Conservation (phyloP, 2,329 filamentous ascomycete species). For the Lecanicillium sp. region DNA sequence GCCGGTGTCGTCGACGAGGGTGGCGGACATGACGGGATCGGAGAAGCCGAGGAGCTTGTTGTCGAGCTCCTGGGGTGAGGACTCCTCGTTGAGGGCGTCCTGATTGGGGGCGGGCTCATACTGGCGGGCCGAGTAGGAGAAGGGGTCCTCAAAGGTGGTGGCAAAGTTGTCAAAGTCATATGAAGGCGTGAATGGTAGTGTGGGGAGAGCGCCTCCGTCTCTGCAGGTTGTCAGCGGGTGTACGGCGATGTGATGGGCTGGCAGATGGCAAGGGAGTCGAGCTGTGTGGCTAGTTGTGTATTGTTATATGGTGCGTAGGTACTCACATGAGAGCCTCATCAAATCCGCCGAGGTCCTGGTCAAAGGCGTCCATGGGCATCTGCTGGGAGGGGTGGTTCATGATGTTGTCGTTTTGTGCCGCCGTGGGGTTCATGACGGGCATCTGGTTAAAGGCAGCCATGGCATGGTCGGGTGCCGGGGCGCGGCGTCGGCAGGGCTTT, state of each 20-base stretch:
- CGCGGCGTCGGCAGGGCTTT: constrained; percentile 26
- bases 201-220: constrained; percentile 29
- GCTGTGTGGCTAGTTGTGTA: background rate
- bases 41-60: constrained; percentile 73
- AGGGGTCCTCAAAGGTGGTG: constrained; percentile 60
- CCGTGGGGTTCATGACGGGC: constrained; percentile 41
- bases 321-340: constrained; percentile 48
- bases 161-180: constrained; percentile 58
- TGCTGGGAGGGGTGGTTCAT: constrained; percentile 35
- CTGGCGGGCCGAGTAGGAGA: constrained; percentile 48
- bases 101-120: constrained; percentile 39
- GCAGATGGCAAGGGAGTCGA: background rate
- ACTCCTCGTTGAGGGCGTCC: constrained; percentile 40
- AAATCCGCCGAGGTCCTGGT: constrained; percentile 48
- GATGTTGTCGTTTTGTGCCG: constrained; percentile 40
- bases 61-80: constrained; percentile 53
- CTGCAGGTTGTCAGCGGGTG: constrained; percentile 20
- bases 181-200: constrained; percentile 48
- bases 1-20: constrained; percentile 60
- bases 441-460: constrained; percentile 56
- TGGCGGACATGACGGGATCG: constrained; percentile 52
- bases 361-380: constrained; percentile 46
- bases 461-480: constrained; percentile 38
- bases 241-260: too few species aligned
- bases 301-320: background rate